Conservation (phyloP, 768 basidiomycete species). For the Tulasnella sp. region DNA sequence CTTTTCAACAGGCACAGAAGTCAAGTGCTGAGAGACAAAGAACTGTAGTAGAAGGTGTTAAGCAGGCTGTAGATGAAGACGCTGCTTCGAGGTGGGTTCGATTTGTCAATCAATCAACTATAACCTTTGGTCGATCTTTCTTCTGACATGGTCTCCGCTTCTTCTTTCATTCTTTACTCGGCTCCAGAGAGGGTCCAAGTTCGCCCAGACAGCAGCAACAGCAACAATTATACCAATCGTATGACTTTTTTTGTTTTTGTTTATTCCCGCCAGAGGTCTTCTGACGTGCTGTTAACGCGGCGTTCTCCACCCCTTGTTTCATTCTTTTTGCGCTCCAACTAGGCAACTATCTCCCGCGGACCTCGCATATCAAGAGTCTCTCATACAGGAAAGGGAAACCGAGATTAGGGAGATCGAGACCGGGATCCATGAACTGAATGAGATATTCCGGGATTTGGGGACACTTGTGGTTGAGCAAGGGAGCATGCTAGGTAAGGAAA, state of each 20-base stretch:
- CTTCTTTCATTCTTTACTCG: neutral
- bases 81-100: slow-evolving; percentile 21
- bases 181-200: slow-evolving; percentile 2
- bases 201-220: slow-evolving; percentile 14
- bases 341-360: slow-evolving; percentile 76
- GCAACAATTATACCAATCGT: slow-evolving; percentile 16
- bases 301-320: neutral
- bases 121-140: neutral
- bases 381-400: slow-evolving; percentile 84
- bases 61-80: slow-evolving; percentile 70
- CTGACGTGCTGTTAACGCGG: neutral
- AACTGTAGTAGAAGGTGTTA: slow-evolving; percentile 76
- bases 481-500: slow-evolving; percentile 72
- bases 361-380: slow-evolving; percentile 87
- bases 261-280: neutral
- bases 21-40: slow-evolving; percentile 81
- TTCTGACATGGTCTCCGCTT: neutral
- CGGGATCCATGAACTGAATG: slow-evolving; percentile 88
- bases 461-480: slow-evolving; percentile 92
- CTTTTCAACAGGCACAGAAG: slow-evolving; percentile 86
- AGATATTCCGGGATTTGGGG: slow-evolving; percentile 93
- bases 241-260: slow-evolving; percentile 1
- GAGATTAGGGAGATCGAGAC: slow-evolving; percentile 96
- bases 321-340: neutral
- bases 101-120: neutral